Base-by-base conservation (phyloP, 2,329 filamentous ascomycete genomes). In the Ophioceras dolichostomum region DNA sequence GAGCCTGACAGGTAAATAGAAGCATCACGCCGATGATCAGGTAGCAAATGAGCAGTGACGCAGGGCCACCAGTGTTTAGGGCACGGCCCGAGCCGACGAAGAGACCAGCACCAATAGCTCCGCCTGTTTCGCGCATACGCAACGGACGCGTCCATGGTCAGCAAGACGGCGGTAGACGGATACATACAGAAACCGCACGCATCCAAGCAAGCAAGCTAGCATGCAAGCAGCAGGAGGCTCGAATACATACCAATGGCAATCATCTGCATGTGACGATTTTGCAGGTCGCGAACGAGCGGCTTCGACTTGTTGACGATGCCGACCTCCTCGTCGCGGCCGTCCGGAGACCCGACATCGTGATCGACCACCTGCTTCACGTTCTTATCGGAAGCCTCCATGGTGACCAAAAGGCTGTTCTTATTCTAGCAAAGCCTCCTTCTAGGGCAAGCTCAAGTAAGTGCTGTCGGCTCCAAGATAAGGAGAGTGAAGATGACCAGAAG, bases 51-150 rank as follows among this genome's bases (percentile, higher is more conserved):
- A 68, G 50, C 43, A 67, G 49, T 8, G 60, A 47, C 3, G 56
- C 61, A 13, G 78, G 79, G 19, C 79, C 79, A 49, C 76, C 79
- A n/a, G 55, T 61, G 18, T 65, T 59, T 37, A 83, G 58, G 26
- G 76, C 76, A 31, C 54, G 54, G 34, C 77, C 79, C 3, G 77
- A 79, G 34, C 77, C 73, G 41, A 86, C 76, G 53, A 85, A 85
- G 9, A 85, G 65, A 61, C 81, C 80, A 44, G 61, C 61, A 40
- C 62, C 61, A 34, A 65, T 64, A 12, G 62, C 57, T 49, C 61
- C 62, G 37, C 60, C 60, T 61, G 37, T 12, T n/a, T n/a, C n/a
- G n/a, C n/a, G n/a, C n/a, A n/a, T n/a, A n/a, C n/a, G n/a, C 6
- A 16, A 12, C 7, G 13, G 28, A 5, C 28, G 4, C 14, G 18